A percentile compares a stretch with the other conserved stretches of the same genome.
phyloP scores from a whole-genome alignment of 345 rosid species.

The Citrus mangshanensis region DNA sequence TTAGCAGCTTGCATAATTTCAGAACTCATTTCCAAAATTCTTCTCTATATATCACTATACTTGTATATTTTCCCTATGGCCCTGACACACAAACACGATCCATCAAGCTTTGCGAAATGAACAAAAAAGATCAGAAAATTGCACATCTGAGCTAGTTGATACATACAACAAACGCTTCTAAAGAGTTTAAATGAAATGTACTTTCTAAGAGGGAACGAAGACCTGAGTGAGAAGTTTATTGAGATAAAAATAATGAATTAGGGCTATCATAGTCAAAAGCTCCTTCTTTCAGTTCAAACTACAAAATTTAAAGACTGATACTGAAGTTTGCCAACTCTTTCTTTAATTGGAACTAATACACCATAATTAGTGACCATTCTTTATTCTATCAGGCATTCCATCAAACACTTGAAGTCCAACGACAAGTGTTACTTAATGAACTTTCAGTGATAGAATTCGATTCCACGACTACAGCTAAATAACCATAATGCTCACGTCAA shows the following conservation, averaged over 20 bases:
- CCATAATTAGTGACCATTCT: neutral
- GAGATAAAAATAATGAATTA: neutral
- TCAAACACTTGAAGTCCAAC: conserved; percentile 2
- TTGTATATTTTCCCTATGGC: neutral
- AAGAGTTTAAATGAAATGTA: neutral
- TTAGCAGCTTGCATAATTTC: conserved; percentile 44
- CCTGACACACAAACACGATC: neutral
- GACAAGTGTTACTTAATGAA: too few species aligned
- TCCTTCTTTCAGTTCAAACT: neutral
- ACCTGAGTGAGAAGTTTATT: neutral
- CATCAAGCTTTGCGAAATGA: neutral
- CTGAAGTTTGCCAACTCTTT: neutral
- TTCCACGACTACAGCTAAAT: neutral
- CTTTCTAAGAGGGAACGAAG: neutral
- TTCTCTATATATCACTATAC: neutral
- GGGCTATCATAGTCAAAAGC: neutral
- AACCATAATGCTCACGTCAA: neutral
- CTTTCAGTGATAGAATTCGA: neutral
- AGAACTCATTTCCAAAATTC: conserved; percentile 41
- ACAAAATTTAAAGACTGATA: neutral
- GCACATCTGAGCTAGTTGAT: neutral
- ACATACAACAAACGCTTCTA: neutral
- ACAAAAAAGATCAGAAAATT: neutral
- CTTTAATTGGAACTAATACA: neutral
- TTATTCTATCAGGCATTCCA: conserved; percentile 9